A percentile compares a stretch with the other conserved stretches of the same genome.
phyloP scores from a whole-genome alignment of 352 stramenopile genomes.

The Phytophthora niederhauseri region DNA sequence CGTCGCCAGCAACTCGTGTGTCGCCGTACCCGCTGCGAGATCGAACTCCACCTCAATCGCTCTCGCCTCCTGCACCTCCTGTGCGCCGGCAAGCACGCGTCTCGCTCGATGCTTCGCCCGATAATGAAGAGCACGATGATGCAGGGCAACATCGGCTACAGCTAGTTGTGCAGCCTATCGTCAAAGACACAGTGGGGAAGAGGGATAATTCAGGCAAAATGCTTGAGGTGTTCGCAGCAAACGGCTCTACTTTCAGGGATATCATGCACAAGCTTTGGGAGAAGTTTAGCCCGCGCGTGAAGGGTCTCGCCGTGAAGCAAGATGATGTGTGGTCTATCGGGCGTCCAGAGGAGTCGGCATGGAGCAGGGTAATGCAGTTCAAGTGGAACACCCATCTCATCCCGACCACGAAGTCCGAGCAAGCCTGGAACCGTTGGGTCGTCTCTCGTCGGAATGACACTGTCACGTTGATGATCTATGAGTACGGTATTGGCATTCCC shows the following conservation, averaged over 20 bases:
- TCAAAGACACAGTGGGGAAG: neutral
- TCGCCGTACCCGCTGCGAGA: neutral
- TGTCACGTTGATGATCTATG: neutral
- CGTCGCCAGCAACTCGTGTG: neutral
- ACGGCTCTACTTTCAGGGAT: neutral
- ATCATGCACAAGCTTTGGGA: constrained; percentile 11
- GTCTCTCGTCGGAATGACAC: neutral
- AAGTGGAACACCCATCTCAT: constrained; percentile 6
- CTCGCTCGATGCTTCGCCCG: neutral
- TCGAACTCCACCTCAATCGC: neutral
- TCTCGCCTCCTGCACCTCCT: neutral
- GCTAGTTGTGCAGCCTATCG: neutral
- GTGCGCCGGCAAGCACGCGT: neutral
- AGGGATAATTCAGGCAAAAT: neutral
- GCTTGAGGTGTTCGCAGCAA: constrained; percentile 7
- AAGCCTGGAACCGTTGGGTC: constrained; percentile 2
- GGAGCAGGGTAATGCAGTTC: constrained; percentile 12
- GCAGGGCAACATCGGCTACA: neutral
- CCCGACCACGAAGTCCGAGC: constrained; percentile 6
- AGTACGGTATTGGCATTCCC: neutral
- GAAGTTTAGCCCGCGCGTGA: neutral
- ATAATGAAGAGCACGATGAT: neutral
- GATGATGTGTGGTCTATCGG: constrained; percentile 1
- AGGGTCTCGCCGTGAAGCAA: constrained; percentile 6
- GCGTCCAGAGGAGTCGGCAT: neutral